Percentiles rank a stretch among this genome's conserved stretches.
These are phyloP conservation scores for Hyaloscypha finlandica DNA, from an alignment of 495 filamentous ascomycete species.

Conservation along the genomic window DNA sequence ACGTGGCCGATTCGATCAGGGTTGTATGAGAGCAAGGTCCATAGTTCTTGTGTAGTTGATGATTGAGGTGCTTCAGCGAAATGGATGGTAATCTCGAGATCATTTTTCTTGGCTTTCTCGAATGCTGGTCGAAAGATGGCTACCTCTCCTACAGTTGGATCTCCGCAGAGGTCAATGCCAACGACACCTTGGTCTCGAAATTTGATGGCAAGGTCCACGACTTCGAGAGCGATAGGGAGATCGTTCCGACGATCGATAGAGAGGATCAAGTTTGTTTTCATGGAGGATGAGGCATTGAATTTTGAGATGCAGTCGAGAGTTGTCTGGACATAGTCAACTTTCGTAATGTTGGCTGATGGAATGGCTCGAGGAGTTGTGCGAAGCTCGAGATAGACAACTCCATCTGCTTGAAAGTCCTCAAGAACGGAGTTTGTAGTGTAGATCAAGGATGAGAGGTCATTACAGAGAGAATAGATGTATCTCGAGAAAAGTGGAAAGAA, in stretches of 20 bases:
- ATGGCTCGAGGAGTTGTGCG: slow-evolving; percentile 75
- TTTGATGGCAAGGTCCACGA: slow-evolving; percentile 62
- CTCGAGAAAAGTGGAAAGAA: slow-evolving; percentile 81
- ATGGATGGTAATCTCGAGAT: slow-evolving; percentile 70
- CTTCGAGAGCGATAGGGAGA: slow-evolving; percentile 54
- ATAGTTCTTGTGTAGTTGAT: slow-evolving; percentile 57
- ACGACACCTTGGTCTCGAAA: slow-evolving; percentile 63
- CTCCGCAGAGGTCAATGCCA: slow-evolving; percentile 79
- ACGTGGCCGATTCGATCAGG: slow-evolving; percentile 81
- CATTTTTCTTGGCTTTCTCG: slow-evolving; percentile 47
- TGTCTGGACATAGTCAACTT: slow-evolving; percentile 63
- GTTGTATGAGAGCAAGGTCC: slow-evolving; percentile 59
- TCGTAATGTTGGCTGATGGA: slow-evolving; percentile 52
- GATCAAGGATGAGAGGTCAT: slow-evolving; percentile 55
- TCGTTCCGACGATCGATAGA: slow-evolving; percentile 71
- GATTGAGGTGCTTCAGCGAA: slow-evolving; percentile 69
- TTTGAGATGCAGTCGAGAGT: slow-evolving; percentile 59
- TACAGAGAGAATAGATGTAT: slow-evolving; percentile 75
- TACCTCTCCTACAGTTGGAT: slow-evolving; percentile 66
- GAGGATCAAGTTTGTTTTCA: slow-evolving; percentile 68
- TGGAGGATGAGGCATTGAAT: slow-evolving; percentile 42
- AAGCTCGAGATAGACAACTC: slow-evolving; percentile 78
- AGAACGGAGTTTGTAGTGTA: slow-evolving; percentile 70
- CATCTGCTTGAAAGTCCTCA: slow-evolving; percentile 68
- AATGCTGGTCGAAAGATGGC: slow-evolving; percentile 58